A percentile compares a stretch with the other conserved stretches of the same genome.
These are phyloP conservation scores for Tylopilus vinaceipallidus DNA, from an alignment of 768 basidiomycete species.

Conservation along the genomic window DNA sequence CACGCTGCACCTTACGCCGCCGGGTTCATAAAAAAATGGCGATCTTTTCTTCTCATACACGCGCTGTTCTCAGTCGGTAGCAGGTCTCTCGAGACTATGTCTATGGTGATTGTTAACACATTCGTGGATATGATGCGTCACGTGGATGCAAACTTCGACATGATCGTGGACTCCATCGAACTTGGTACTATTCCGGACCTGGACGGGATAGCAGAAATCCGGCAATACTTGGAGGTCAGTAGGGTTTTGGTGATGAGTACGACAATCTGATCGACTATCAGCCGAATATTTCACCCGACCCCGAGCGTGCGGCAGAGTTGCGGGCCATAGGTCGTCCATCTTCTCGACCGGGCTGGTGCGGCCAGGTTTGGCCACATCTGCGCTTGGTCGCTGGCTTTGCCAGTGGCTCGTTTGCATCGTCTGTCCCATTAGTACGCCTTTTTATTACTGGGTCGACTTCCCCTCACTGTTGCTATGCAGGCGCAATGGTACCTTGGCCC, in stretches of 20 bases:
- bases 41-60: constrained; percentile 2
- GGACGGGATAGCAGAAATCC: constrained; percentile 5
- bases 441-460: neutral
- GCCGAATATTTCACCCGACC: constrained; percentile 6
- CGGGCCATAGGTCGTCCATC: neutral
- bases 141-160: constrained; percentile 9
- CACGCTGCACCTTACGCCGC: neutral
- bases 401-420: neutral
- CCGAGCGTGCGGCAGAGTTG: constrained; percentile 5
- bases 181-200: constrained; percentile 10
- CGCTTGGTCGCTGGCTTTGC: constrained; percentile 1
- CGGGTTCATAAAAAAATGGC: neutral
- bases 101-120: neutral
- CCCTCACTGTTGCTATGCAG: neutral
- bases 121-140: constrained; percentile 10
- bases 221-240: constrained; percentile 1
- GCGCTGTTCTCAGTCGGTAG: neutral
- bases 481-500: constrained; percentile 14
- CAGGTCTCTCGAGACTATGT: constrained; percentile 4
- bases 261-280: neutral
- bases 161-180: constrained; percentile 6
- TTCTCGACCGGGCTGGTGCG: constrained; percentile 13
- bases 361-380: constrained; percentile 10
- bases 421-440: constrained; percentile 9
- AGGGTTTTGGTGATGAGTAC: neutral